Conservation (phyloP, 352 stramenopile genomes). For the Phytophthora vignae region DNA sequence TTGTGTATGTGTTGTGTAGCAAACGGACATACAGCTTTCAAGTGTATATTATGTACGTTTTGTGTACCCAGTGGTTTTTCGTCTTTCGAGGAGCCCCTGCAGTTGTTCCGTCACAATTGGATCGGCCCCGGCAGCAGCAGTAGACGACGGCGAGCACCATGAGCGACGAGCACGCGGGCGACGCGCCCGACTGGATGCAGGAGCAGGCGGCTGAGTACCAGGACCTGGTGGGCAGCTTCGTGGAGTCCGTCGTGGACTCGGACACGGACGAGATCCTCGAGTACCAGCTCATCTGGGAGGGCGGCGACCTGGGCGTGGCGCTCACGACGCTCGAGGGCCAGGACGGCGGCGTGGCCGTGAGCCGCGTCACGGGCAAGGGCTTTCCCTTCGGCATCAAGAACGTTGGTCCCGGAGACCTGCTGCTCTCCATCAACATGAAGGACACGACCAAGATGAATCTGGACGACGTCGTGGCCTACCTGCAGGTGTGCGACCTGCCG, state of each 20-base stretch:
- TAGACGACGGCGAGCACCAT: slow-evolving; percentile 20
- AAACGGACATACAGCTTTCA: slow-evolving; percentile 12
- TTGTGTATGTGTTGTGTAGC: slow-evolving; percentile 31
- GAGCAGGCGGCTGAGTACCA: slow-evolving; percentile 88
- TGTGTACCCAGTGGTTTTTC: slow-evolving; percentile 26
- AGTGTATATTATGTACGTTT: slow-evolving; percentile 29
- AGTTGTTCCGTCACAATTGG: slow-evolving; percentile 35
- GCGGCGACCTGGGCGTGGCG: slow-evolving; percentile 83
- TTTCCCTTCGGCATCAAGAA: slow-evolving; percentile 92
- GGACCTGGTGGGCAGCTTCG: slow-evolving; percentile 86
- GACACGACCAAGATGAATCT: slow-evolving; percentile 83
- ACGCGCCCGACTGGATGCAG: slow-evolving; percentile 73
- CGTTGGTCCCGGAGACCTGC: slow-evolving; percentile 77
- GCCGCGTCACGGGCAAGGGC: slow-evolving; percentile 84
- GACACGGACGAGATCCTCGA: slow-evolving; percentile 88
- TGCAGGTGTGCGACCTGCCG: slow-evolving; percentile 87
- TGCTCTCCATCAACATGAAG: slow-evolving; percentile 87
- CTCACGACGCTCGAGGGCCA: slow-evolving; percentile 78
- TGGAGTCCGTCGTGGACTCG: slow-evolving; percentile 83
- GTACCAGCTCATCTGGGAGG: slow-evolving; percentile 92
- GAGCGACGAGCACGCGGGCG: slow-evolving; percentile 38
- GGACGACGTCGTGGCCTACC: slow-evolving; percentile 82
- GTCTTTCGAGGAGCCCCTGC: slow-evolving; percentile 9
- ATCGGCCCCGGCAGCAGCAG: slow-evolving; percentile 18
- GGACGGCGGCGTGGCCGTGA: slow-evolving; percentile 72